Conservation (phyloP, 495 filamentous ascomycete species). For the Barbatosphaeria neglecta region DNA sequence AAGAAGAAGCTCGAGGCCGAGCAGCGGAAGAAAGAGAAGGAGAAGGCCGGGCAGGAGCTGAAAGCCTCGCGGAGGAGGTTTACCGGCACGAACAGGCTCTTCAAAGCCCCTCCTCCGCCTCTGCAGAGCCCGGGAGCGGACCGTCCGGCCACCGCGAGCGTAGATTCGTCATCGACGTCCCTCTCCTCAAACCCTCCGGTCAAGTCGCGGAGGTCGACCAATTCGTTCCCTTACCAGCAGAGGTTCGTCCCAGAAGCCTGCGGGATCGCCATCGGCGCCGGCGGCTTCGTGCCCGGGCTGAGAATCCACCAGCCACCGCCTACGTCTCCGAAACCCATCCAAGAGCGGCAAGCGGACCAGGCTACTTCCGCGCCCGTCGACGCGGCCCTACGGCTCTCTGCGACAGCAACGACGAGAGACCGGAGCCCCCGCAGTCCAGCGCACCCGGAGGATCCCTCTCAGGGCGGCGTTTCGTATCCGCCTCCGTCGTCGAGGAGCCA, state of each 20-base stretch:
- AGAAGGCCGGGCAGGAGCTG: constrained; percentile 23
- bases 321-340: background rate
- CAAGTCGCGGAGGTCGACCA: background rate
- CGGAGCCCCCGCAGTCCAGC: background rate
- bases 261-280: background rate
- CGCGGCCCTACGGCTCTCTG: background rate
- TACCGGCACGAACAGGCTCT: constrained; percentile 16
- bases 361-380: background rate
- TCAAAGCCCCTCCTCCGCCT: constrained; percentile 19
- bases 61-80: constrained; percentile 19
- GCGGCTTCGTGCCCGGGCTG: background rate
- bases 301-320: background rate
- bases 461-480: constrained; percentile 13
- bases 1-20: constrained; percentile 36
- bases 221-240: background rate
- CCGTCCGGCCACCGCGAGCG: constrained; percentile 2
- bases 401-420: background rate
- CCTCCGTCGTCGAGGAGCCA: constrained; percentile 23
- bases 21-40: constrained; percentile 29
- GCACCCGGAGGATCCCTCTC: constrained; percentile 3
- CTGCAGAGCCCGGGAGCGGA: constrained; percentile 6
- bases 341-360: background rate
- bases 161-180: constrained; percentile 8
- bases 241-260: background rate
- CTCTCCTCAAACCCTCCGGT: background rate